Evolutionary conservation across 331 rosid genomes (phyloP).

Genomic region (Malus hybrid): DNA sequence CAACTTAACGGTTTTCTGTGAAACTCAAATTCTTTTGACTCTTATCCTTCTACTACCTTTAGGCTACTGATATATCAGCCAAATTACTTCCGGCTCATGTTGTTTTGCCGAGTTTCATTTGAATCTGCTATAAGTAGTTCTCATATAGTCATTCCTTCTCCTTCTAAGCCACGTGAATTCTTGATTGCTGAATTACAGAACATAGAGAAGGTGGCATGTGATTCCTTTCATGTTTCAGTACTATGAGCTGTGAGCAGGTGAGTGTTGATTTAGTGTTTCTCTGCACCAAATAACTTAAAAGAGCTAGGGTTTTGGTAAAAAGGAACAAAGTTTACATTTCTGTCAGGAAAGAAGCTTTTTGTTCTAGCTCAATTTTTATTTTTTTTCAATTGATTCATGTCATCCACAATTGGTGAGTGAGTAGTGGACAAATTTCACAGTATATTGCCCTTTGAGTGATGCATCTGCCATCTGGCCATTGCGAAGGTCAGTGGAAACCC

Average conservation of each 20-base stretch:
- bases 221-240: slow-evolving; percentile 33
- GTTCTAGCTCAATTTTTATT: background rate
- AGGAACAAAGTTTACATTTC: slow-evolving; percentile 17
- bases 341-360: slow-evolving; percentile 16
- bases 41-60: background rate
- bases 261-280: slow-evolving; percentile 15
- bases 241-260: slow-evolving; percentile 53
- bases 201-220: slow-evolving; percentile 40
- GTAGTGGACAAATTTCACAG: slow-evolving; percentile 11
- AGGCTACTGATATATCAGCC: background rate
- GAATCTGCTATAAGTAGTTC: slow-evolving; percentile 6
- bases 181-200: slow-evolving; percentile 46
- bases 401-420: slow-evolving; percentile 17
- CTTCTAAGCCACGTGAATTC: slow-evolving; percentile 23
- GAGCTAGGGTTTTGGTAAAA: slow-evolving; percentile 18
- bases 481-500: background rate
- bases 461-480: slow-evolving; percentile 12
- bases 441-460: slow-evolving; percentile 13
- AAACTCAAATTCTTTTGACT: slow-evolving; percentile 13
- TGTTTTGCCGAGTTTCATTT: slow-evolving; percentile 5
- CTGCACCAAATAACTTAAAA: slow-evolving; percentile 4
- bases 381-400: slow-evolving; percentile 11
- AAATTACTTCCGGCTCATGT: background rate
- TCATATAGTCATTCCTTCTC: slow-evolving; percentile 1
- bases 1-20: slow-evolving; percentile 22